Base-by-base conservation (phyloP, 805 yeast genomes). In the Metschnikowia picachoensis region DNA sequence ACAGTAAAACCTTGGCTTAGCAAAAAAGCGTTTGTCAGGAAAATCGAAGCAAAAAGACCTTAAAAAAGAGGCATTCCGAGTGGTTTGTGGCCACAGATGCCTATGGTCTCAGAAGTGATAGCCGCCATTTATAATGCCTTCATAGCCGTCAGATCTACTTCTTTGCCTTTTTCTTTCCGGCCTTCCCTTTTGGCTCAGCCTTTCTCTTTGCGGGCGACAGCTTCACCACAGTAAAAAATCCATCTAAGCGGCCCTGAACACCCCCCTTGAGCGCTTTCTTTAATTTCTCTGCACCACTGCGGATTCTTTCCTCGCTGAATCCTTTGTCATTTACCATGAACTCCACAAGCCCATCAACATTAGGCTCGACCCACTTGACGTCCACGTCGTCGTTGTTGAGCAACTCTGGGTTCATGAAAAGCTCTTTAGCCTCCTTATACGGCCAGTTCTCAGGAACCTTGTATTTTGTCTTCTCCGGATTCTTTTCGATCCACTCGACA, bases 361-460 rank as follows among this genome's bases (percentile, higher is more conserved):
- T 86, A 1, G 99, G 99, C 49, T 85, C 91, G 3, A 63, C 67
- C 98, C 98, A 94, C 63, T 90, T 89, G 58, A 94, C 62, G 2
- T 78, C 78, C 9, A 88, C 70, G 0, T 82, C 83, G 2, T 70
- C 67, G 2, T 86, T 82, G 32, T 77, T 74, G 6, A 73, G 61
- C 3, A 90, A 88, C 28, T 92, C 98, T 0, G 99, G 98, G 16
- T 82, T 71, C 57, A 83, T 65, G 61, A 94, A 92, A 39, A 94
- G 70, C 50, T 86, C 81, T 59, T 97, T 78, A 3, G 96, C 98
- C 56, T 85, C 95, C 49, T 79, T 80, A 60, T 74, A 91, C 2
- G 96, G 96, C 97, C 97, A 94, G 57, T 87, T 82, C 60, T 91
- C 97, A 1, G 99, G 98, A 25, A 94, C 77, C 59, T 83, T 85